Base-by-base conservation (phyloP, 352 stramenopile species). In the Globisporangium carolinianum region DNA sequence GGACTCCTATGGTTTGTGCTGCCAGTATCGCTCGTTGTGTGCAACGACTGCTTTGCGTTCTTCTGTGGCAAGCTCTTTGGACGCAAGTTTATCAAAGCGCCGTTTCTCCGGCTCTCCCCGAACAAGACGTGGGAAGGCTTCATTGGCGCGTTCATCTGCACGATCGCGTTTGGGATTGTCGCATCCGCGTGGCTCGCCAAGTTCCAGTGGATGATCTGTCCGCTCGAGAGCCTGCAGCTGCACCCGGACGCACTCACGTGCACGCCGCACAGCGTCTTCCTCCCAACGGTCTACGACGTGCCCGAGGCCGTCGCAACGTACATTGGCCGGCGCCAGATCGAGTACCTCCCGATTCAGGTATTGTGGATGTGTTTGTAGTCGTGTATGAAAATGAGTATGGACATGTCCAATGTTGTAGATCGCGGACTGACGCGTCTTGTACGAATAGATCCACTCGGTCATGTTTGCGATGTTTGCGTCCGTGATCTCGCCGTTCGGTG, bases 61-160 rank as follows among this genome's bases (percentile, higher is more conserved):
- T 94, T 98, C 54, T 96, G 80, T 53, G 86, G 86, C 43, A 92
- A 92, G 51, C 55, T 94, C 32, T 89, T 86, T 66, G 86, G 86
- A 14, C 83, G 83, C 48, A 91, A 89, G 63, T 92, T 99, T 61
- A 97, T 99, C 66, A 96, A 96, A 65, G 75, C 86, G 51, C 76
- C 79, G 47, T 94, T 94, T 63, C 57, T 94, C 58, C 77, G 80
- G 9, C 83, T 99, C 52, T 98, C 89, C 39, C 97, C 97, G 15
- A 99, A 99, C 71, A 99, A 99, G 75, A 99, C 96, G 6, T 99
- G 96, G 97, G 98, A 99, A 66, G 97, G 97, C 3, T 99, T 99
- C 61, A 95, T 98, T 36, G 97, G 97, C 41, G 97, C 94, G 8
- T 94, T 96, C 42, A 60, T 99, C 24, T 98, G 93, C 68, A 99